Conservation (phyloP, 805 yeast genomes). For the Ogataea dorogensis region DNA sequence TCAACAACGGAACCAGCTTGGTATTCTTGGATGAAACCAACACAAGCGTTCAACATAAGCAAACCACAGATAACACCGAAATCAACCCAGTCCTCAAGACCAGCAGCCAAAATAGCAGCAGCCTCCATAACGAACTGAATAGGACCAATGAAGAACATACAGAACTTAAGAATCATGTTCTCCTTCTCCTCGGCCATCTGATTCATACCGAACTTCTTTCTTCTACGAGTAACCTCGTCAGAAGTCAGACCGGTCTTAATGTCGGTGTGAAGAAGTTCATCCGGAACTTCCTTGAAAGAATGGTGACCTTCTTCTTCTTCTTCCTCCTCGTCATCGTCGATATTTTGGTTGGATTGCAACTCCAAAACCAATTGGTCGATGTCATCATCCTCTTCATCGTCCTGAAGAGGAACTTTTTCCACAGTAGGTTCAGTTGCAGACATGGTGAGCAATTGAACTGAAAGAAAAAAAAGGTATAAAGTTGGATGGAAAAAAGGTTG, state of each 20-base stretch:
- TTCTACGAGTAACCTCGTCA: conserved; percentile 77
- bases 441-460: conserved; percentile 21
- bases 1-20: conserved; percentile 98
- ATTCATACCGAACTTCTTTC: conserved; percentile 88
- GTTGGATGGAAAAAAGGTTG: conserved; percentile 15
- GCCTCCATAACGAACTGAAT: conserved; percentile 97
- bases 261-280: conserved; percentile 80
- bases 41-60: conserved; percentile 80
- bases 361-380: conserved; percentile 74
- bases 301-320: conserved; percentile 51
- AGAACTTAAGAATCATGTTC: conserved; percentile 73
- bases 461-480: conserved; percentile 15
- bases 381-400: conserved; percentile 65
- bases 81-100: conserved; percentile 98
- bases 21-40: conserved; percentile 96
- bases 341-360: conserved; percentile 65
- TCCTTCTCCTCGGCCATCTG: conserved; percentile 90
- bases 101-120: conserved; percentile 93
- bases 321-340: conserved; percentile 46
- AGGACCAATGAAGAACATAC: conserved; percentile 90
- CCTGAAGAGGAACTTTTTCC: conserved; percentile 36
- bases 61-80: conserved; percentile 95
- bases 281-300: conserved; percentile 78
- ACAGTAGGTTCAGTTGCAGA: conserved; percentile 24
- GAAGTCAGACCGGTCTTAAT: conserved; percentile 71